phyloP scores from a whole-genome alignment of 2,329 filamentous ascomycete species.

The Pseudocercospora macadamiae region DNA sequence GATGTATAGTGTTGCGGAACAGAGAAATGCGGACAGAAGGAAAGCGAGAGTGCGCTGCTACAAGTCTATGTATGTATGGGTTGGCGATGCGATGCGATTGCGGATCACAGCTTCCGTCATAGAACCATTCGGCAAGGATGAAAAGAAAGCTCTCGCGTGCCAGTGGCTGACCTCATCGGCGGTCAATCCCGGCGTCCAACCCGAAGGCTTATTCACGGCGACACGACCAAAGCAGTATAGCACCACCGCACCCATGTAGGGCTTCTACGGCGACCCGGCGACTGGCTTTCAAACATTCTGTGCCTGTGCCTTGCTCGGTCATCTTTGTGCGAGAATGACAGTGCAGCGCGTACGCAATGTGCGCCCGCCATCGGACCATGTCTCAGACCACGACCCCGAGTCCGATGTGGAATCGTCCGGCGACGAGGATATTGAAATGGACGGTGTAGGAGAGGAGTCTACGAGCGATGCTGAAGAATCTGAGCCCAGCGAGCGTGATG shows the following conservation, averaged over 20 bases:
- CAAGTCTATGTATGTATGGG: no score
- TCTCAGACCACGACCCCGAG: slow-evolving; percentile 12
- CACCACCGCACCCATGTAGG: background rate
- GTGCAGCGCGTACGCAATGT: slow-evolving; percentile 18
- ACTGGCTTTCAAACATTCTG: background rate
- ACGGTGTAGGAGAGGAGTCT: slow-evolving; percentile 33
- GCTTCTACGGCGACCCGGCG: background rate
- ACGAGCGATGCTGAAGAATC: slow-evolving; percentile 27
- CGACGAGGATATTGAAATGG: slow-evolving; percentile 18
- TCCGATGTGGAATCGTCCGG: slow-evolving; percentile 17
- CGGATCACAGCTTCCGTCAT: no score
- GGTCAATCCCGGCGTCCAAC: no score
- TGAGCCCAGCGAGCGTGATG: slow-evolving; percentile 35
- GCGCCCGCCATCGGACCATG: slow-evolving; percentile 20
- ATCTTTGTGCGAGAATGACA: slow-evolving; percentile 12
- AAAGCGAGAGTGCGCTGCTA: background rate
- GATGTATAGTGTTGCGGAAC: background rate
- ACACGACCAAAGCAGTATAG: background rate
- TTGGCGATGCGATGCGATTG: no score
- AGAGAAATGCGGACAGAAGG: background rate
- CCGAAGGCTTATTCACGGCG: background rate
- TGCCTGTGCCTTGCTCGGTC: background rate
- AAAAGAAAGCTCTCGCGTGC: no score
- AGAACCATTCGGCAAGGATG: no score
- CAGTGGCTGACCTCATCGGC: no score